These are phyloP conservation scores for Pseudogymnoascus sp. DNA, from an alignment of 2,329 filamentous ascomycete species.

Conservation along the genomic window DNA sequence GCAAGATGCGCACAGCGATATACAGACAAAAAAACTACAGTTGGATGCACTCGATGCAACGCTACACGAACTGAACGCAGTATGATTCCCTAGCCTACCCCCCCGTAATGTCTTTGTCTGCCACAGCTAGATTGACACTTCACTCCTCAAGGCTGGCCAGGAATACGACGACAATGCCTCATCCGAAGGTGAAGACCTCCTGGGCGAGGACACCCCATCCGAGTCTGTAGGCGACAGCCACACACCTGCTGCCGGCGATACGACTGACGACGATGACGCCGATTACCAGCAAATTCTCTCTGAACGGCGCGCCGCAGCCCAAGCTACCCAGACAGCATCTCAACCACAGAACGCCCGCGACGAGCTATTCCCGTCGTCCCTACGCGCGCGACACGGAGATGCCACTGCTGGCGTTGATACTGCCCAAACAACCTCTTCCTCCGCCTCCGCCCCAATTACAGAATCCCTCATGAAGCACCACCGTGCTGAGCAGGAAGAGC, in stretches of 20 bases:
- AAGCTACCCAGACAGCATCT: background rate
- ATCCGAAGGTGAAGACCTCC: conserved; percentile 49
- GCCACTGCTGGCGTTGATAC: conserved; percentile 9
- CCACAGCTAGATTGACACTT: conserved; percentile 20
- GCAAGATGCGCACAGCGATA: conserved; percentile 52
- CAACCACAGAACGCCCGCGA: conserved; percentile 10
- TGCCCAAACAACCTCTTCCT: conserved; percentile 20
- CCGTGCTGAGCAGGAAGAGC: conserved; percentile 70
- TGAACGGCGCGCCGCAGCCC: background rate
- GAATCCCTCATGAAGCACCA: conserved; percentile 71
- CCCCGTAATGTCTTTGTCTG: conserved; percentile 15
- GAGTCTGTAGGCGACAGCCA: conserved; percentile 46
- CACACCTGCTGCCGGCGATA: conserved; percentile 24
- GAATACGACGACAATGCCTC: conserved; percentile 22
- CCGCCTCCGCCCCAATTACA: conserved; percentile 36
- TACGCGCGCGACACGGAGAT: conserved; percentile 18
- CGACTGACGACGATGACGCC: conserved; percentile 7
- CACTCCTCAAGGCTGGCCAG: background rate
- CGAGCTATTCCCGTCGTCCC: conserved; percentile 15
- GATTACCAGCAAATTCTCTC: conserved; percentile 11
- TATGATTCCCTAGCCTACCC: conserved; percentile 25
- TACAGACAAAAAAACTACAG: conserved; percentile 56
- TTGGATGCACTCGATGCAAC: conserved; percentile 59
- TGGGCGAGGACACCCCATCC: conserved; percentile 43
- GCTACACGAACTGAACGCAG: conserved; percentile 59